Evolutionary conservation across 2,329 filamentous ascomycete genomes (phyloP).

Genomic region (Penicillium sp.): DNA sequence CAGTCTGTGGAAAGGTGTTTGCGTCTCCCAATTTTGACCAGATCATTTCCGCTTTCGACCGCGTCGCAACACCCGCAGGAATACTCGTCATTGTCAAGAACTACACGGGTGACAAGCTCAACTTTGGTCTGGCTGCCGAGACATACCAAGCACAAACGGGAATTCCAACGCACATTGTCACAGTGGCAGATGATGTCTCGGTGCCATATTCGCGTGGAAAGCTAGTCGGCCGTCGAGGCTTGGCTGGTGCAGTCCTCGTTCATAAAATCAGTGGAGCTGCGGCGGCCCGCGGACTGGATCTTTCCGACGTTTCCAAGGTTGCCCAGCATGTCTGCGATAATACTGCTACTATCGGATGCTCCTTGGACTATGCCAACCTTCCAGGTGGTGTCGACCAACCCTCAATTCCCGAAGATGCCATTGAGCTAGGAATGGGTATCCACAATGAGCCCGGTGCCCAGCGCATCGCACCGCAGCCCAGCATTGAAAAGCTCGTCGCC

Average conservation of each 20-base stretch:
- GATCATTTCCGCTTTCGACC: conserved; percentile 13
- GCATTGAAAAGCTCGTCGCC: conserved; percentile 13
- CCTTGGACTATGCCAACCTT: conserved; percentile 11
- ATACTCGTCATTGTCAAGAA: conserved; percentile 18
- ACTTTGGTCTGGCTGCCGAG: conserved; percentile 19
- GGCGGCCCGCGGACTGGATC: conserved; percentile 2
- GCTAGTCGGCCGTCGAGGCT: conserved; percentile 10
- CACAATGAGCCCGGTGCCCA: conserved; percentile 18
- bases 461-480: conserved; percentile 12
- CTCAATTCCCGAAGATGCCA: conserved; percentile 7
- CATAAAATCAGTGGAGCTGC: conserved; percentile 13
- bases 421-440: conserved; percentile 19
- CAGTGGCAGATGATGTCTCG: conserved; percentile 15
- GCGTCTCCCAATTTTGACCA: conserved; percentile 18
- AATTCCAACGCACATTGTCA: conserved; percentile 11
- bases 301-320: conserved; percentile 6
- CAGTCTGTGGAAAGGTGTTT: conserved; percentile 17
- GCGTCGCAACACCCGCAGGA: conserved; percentile 11
- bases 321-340: conserved; percentile 13
- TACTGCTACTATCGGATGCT: conserved; percentile 12
- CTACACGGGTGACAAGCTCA: conserved; percentile 21
- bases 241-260: conserved; percentile 9
- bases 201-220: conserved; percentile 11
- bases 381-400: conserved; percentile 9
- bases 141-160: conserved; percentile 13